phyloP scores from a whole-genome alignment of 2,329 filamentous ascomycete genomes.

The Nigrospora osmanthi region DNA sequence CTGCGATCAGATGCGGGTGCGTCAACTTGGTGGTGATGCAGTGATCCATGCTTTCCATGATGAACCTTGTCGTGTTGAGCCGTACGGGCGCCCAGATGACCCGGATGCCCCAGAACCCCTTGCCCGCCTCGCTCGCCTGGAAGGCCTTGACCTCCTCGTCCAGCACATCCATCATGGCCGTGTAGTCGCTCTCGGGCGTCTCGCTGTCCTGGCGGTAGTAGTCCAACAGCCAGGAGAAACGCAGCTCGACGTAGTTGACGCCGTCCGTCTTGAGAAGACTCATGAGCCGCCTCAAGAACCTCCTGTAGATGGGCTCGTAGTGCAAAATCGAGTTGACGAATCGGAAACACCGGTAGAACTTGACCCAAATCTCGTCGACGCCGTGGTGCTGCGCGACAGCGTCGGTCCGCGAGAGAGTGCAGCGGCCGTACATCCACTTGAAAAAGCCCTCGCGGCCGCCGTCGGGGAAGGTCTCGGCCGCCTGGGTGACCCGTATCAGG shows the following conservation, averaged over 20 bases:
- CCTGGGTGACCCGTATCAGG: slow-evolving; percentile 50
- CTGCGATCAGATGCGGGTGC: slow-evolving; percentile 73
- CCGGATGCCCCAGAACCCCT: slow-evolving; percentile 74
- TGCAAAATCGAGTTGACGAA: slow-evolving; percentile 69
- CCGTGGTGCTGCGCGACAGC: slow-evolving; percentile 75
- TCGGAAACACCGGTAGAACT: slow-evolving; percentile 69
- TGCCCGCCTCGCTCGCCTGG: slow-evolving; percentile 60
- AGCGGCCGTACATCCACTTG: slow-evolving; percentile 67
- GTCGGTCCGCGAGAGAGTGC: slow-evolving; percentile 64
- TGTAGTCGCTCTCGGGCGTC: slow-evolving; percentile 57
- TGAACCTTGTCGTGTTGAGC: slow-evolving; percentile 49
- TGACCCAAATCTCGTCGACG: slow-evolving; percentile 75
- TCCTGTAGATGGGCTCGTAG: slow-evolving; percentile 84
- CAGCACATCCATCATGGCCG: slow-evolving; percentile 63
- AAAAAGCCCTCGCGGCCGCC: slow-evolving; percentile 67
- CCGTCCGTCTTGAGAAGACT: slow-evolving; percentile 69
- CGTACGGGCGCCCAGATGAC: slow-evolving; percentile 81
- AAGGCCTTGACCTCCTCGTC: slow-evolving; percentile 74
- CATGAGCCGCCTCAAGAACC: slow-evolving; percentile 66
- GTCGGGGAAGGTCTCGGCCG: slow-evolving; percentile 67
- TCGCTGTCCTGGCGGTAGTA: slow-evolving; percentile 62
- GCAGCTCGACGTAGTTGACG: slow-evolving; percentile 76
- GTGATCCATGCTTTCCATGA: slow-evolving; percentile 77
- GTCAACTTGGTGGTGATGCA: slow-evolving; percentile 76
- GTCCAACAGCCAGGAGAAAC: slow-evolving; percentile 62